Conservation (phyloP, 352 stramenopile genomes). For the Saprolegnia diclina region DNA sequence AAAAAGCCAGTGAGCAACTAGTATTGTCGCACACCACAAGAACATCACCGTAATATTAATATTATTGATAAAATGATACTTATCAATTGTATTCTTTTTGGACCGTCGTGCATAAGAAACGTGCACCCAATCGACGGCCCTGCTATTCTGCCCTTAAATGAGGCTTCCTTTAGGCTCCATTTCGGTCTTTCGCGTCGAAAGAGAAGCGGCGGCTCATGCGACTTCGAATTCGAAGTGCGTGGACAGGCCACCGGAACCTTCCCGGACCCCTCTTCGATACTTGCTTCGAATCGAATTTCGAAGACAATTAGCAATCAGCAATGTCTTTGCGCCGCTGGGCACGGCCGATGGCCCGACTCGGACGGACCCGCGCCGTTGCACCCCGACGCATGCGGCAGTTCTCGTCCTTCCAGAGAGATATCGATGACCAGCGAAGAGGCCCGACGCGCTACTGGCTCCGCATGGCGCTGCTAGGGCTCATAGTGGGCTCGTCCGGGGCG, state of each 20-base stretch:
- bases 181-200: background rate
- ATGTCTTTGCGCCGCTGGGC: background rate
- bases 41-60: too few relatives aligned
- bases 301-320: background rate
- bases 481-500: background rate
- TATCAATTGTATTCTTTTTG: too few relatives aligned
- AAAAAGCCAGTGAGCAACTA: too few relatives aligned
- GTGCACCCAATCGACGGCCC: too few relatives aligned
- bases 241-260: background rate
- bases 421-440: background rate
- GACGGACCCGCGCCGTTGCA: background rate
- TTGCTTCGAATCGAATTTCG: background rate
- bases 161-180: too few relatives aligned
- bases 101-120: too few relatives aligned
- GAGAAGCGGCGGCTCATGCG: background rate
- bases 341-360: background rate
- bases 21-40: too few relatives aligned
- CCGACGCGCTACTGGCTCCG: background rate
- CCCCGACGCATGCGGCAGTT: background rate
- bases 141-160: too few relatives aligned
- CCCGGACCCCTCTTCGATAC: background rate
- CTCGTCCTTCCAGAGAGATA: background rate
- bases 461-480: background rate
- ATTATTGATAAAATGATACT: too few relatives aligned
- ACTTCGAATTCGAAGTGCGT: background rate